A percentile compares a stretch with the other conserved stretches of the same genome.
These are phyloP conservation scores for Cryptosporidium meleagridis DNA, from an alignment of 169 alveolate species.

Conservation along the genomic window DNA sequence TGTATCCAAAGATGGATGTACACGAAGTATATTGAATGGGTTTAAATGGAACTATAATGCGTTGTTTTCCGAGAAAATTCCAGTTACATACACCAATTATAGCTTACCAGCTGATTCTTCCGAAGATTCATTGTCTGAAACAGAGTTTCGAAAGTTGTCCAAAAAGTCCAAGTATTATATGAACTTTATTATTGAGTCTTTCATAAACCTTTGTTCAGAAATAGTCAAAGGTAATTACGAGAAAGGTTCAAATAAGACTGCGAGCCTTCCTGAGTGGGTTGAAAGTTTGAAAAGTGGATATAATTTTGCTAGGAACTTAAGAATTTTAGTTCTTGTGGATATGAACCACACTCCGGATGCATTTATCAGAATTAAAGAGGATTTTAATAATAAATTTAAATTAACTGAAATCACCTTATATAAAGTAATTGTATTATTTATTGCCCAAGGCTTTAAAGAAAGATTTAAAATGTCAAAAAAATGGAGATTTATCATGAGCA, in stretches of 20 bases:
- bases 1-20: constrained; percentile 68
- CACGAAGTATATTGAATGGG: constrained; percentile 35
- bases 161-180: background rate
- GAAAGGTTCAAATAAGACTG: background rate
- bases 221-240: background rate
- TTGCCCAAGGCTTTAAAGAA: background rate
- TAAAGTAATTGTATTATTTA: background rate
- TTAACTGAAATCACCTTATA: background rate
- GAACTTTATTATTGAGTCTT: constrained; percentile 16
- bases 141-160: background rate
- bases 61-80: background rate
- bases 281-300: background rate
- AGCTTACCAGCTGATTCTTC: no score
- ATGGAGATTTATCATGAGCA: constrained; percentile 31
- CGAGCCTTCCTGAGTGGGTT: constrained; percentile 8
- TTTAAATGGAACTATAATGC: constrained; percentile 2
- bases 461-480: background rate
- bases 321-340: constrained; percentile 9
- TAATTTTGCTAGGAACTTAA: background rate
- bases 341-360: constrained; percentile 28
- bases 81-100: background rate
- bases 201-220: constrained; percentile 17
- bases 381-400: background rate
- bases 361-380: background rate
- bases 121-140: background rate